These are phyloP conservation scores for Aspergillus piperis DNA, from an alignment of 2,329 filamentous ascomycete species.

Conservation along the genomic window DNA sequence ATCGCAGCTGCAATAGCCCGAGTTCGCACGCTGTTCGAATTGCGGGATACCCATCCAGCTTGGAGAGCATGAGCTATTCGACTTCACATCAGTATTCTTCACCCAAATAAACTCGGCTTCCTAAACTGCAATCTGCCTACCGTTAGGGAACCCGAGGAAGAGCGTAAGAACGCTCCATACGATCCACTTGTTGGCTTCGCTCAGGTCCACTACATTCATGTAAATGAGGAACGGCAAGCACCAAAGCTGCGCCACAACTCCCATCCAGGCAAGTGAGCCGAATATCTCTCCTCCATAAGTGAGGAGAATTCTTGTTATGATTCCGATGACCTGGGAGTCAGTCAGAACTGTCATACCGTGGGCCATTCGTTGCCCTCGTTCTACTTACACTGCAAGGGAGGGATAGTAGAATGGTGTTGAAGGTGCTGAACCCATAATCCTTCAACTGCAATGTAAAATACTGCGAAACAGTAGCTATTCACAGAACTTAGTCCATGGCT, in stretches of 20 bases:
- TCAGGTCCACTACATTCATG: constrained; percentile 49
- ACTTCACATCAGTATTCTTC: neutral
- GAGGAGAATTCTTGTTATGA: constrained; percentile 21
- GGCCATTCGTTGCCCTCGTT: constrained; percentile 17
- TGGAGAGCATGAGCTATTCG: constrained; percentile 55
- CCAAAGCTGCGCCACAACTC: constrained; percentile 56
- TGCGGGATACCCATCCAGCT: constrained; percentile 43
- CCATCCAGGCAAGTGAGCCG: constrained; percentile 55
- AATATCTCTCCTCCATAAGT: constrained; percentile 37
- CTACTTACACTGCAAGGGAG: constrained; percentile 51
- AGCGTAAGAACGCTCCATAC: constrained; percentile 55
- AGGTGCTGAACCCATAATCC: constrained; percentile 56
- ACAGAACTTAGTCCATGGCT: neutral
- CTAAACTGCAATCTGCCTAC: constrained; percentile 16
- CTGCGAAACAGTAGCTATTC: constrained; percentile 21
- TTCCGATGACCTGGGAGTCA: constrained; percentile 11
- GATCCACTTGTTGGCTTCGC: constrained; percentile 52
- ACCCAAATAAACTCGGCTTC: neutral
- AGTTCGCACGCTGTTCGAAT: constrained; percentile 42
- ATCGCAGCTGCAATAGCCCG: constrained; percentile 40
- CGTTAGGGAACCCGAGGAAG: constrained; percentile 55
- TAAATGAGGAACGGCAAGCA: constrained; percentile 55
- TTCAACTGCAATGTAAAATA: constrained; percentile 43
- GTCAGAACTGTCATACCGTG: constrained; percentile 21
- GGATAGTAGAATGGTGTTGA: constrained; percentile 60